A percentile compares a stretch with the other conserved stretches of the same genome.
phyloP scores from a whole-genome alignment of 2,329 filamentous ascomycete genomes.

The Exophiala sp. region DNA sequence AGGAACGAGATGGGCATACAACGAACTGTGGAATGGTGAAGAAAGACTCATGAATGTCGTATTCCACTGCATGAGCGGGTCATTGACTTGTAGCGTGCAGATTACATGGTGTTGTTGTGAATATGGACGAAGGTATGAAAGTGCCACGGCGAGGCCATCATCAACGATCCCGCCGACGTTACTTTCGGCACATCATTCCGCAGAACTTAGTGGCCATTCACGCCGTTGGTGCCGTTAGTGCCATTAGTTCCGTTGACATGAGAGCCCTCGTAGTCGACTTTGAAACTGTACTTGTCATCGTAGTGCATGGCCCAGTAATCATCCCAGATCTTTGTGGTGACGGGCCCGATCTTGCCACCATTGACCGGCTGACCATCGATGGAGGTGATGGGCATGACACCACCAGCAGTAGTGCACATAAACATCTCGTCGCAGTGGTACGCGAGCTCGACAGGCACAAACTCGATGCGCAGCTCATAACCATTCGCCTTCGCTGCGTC shows the following conservation, averaged over 20 bases:
- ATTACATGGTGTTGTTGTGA: too few species aligned
- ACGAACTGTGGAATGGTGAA: slow-evolving; percentile 6
- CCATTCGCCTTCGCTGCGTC: slow-evolving; percentile 39
- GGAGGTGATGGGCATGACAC: slow-evolving; percentile 51
- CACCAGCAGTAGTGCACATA: slow-evolving; percentile 54
- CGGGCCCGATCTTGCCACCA: slow-evolving; percentile 43
- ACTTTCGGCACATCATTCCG: too few species aligned
- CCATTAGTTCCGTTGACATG: neutral
- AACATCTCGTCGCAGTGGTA: slow-evolving; percentile 50
- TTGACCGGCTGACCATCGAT: slow-evolving; percentile 45
- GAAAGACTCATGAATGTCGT: neutral
- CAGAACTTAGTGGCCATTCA: too few species aligned
- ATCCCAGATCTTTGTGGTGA: slow-evolving; percentile 51
- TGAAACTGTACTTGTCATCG: slow-evolving; percentile 37
- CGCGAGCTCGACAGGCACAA: slow-evolving; percentile 41
- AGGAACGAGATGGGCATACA: neutral
- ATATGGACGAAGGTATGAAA: too few species aligned
- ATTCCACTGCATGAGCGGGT: too few species aligned
- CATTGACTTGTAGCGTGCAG: too few species aligned
- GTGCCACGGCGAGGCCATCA: too few species aligned
- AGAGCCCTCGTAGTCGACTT: slow-evolving; percentile 17
- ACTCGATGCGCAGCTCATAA: slow-evolving; percentile 38
- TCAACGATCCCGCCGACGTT: too few species aligned
- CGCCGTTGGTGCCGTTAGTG: neutral
- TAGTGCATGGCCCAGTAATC: slow-evolving; percentile 51